Evolutionary conservation across 2,329 filamentous ascomycete genomes (phyloP), one percentile per base, ranked within the genome.

Genomic region (Cordyceps cateniannulata): DNA sequence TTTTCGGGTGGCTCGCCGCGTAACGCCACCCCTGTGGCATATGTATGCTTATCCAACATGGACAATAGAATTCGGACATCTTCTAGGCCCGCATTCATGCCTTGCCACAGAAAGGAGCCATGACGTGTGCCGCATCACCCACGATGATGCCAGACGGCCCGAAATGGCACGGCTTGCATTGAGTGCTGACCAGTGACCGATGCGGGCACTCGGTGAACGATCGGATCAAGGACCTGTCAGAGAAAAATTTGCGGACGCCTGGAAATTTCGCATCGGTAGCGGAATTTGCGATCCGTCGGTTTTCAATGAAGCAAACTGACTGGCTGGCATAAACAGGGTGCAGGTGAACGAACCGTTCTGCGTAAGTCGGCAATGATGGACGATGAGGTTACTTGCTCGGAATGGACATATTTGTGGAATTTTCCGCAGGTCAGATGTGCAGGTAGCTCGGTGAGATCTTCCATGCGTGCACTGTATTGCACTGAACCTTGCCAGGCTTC

Each of bases 31-130:
- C n/a, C n/a, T n/a, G n/a, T n/a, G n/a, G n/a, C n/a, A n/a, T n/a
- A n/a, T n/a, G n/a, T n/a, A n/a, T 92, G 80, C 66, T 84, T 83
- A 73, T 97, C 93, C 1, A 98, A 79, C 48, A 89, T 81, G 1
- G 87, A 85, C 74, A 96, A 99, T 1, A 99, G 83, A 5, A 96
- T 86, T 7, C 89, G 86, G 14, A 99, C 92, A 68, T 97, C 93
- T 76, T 99, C 95, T 45, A 99, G 84, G 0, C 95, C 95, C 0
- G 95, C 89, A 70, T 99, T 99, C 87, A 99, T 96, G 42, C 95
- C 95, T 73, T 99, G 95, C 95, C 95, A 73, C 98, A 99, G 75
- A 99, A 99, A 0, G 95, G 95, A 0, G 99, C 92, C 87, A 99
- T 97, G 61, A 95, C 95, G 72, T 99, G 95, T 0, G 95, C 93